These are phyloP conservation scores for Vicia sativa DNA, from an alignment of 306 rosid genomes.

Conservation along the genomic window DNA sequence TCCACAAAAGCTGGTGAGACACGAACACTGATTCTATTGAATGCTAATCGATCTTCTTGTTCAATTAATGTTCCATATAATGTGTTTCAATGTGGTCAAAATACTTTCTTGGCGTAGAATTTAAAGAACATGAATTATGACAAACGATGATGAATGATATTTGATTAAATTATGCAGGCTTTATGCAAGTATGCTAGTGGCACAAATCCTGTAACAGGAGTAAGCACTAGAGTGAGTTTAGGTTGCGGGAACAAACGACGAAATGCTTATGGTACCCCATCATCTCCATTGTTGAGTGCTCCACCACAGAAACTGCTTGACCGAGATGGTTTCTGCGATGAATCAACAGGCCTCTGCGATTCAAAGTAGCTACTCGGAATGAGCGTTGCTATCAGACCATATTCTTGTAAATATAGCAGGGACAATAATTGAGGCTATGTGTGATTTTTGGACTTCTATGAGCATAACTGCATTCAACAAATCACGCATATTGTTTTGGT, in stretches of 20 bases:
- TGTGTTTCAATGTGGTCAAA: neutral
- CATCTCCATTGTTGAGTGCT: conserved; percentile 77
- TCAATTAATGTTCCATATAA: neutral
- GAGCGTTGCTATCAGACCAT: conserved; percentile 15
- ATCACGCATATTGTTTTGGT: neutral
- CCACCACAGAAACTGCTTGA: conserved; percentile 72
- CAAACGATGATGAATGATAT: neutral
- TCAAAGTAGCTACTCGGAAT: conserved; percentile 43
- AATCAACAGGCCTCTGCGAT: conserved; percentile 73
- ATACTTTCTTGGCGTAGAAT: neutral
- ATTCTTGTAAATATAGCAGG: conserved; percentile 24
- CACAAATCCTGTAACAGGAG: conserved; percentile 57
- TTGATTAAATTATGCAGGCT: conserved; percentile 43
- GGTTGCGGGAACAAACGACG: conserved; percentile 88
- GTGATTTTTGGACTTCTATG: conserved; percentile 26
- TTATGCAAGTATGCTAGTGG: conserved; percentile 59
- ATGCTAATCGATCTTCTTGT: neutral
- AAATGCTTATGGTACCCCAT: conserved; percentile 66
- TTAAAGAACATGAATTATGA: neutral
- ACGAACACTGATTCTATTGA: neutral
- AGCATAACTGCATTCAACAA: conserved; percentile 14
- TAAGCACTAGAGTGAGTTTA: conserved; percentile 56
- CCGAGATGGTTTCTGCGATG: conserved; percentile 60
- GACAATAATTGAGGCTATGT: conserved; percentile 29
- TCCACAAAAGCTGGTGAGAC: conserved; percentile 68